Evolutionary conservation across 768 basidiomycete species (phyloP), one percentile per base, ranked within the genome.

Genomic region (Russula brevipes): DNA sequence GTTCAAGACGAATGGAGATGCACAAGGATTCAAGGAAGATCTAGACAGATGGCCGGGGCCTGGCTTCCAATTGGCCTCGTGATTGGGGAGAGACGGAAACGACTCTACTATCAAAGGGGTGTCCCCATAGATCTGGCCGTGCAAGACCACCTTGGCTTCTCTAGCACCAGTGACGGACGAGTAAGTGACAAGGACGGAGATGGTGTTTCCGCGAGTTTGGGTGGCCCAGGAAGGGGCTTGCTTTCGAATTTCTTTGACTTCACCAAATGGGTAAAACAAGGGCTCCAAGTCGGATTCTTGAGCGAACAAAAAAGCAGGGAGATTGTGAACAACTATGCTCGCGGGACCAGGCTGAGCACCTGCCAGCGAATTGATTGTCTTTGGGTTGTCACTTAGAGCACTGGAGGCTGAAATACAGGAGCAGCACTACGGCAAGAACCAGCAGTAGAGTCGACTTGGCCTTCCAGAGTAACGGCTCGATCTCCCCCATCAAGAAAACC

Each of bases 401-500:
- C 67, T 17, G 66, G 61, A 19, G 59, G 53, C 9, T 62, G 31
- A 67, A 68, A 59, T 19, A 72, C 66, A 39, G 71, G 66, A 30
- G 70, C 68, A 56, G 68, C 57, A 57, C 72, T 75, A 38, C 69
- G 60, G 17, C 70, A 65, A 36, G 72, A 47, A 71, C 70, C 39
- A 53, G 45, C 70, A 66, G 72, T 70, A 71, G 55, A 78, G 68
- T 44, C 74, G 63, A 54, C 72, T 24, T 82, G 79, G 38, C 79
- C 69, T 41, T 87, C 79, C 31, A 89, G 77, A 44, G 85, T 77
- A 72, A 87, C 77, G 6, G 83, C 78, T 50, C 91, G 87, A 75
- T 91, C 90, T 14, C 86, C 89, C 19, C 89, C 89, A 70, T 92
- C 89, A 63, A 91, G 77, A 69, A 91, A 91, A 24, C 88, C 89